A percentile compares a stretch with the other conserved stretches of the same genome.
phyloP scores from a whole-genome alignment of 2,329 filamentous ascomycete genomes.

The Arthroderma sp. region DNA sequence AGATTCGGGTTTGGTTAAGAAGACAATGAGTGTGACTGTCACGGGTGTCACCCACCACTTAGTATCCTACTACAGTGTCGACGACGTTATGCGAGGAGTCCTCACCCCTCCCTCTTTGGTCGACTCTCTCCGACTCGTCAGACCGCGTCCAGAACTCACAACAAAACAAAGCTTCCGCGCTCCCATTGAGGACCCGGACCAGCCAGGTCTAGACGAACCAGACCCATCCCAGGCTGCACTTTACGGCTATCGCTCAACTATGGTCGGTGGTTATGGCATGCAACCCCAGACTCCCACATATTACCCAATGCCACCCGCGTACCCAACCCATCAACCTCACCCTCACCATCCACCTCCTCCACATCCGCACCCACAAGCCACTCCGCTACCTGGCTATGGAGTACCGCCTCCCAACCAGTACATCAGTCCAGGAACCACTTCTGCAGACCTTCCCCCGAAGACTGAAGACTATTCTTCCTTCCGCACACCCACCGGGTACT shows the following conservation, averaged over 20 bases:
- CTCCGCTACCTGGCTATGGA: constrained; percentile 17
- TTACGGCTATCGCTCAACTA: constrained; percentile 29
- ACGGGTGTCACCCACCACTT: constrained; percentile 68
- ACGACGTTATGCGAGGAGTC: constrained; percentile 55
- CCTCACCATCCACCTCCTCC: background rate
- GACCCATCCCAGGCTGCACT: constrained; percentile 24
- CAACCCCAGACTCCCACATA: constrained; percentile 23
- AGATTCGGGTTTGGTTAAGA: constrained; percentile 69
- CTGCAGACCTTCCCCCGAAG: constrained; percentile 21
- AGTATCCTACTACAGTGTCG: constrained; percentile 75
- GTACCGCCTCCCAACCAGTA: constrained; percentile 26
- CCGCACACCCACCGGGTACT: constrained; percentile 20
- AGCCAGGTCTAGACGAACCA: constrained; percentile 24
- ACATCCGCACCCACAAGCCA: constrained; percentile 22
- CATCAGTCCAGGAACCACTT: constrained; percentile 20
- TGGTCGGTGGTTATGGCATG: constrained; percentile 26
- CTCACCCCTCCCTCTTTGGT: constrained; percentile 48
- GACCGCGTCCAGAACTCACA: constrained; percentile 46
- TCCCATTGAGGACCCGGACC: constrained; percentile 48
- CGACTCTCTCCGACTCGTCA: constrained; percentile 36
- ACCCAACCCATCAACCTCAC: constrained; percentile 12
- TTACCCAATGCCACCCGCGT: constrained; percentile 23
- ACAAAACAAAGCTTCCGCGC: constrained; percentile 53
- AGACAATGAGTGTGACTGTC: constrained; percentile 72
- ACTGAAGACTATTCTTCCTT: constrained; percentile 26